A percentile compares a stretch with the other conserved stretches of the same genome.
phyloP scores from a whole-genome alignment of 768 basidiomycete species.

The Boletus edulis region DNA sequence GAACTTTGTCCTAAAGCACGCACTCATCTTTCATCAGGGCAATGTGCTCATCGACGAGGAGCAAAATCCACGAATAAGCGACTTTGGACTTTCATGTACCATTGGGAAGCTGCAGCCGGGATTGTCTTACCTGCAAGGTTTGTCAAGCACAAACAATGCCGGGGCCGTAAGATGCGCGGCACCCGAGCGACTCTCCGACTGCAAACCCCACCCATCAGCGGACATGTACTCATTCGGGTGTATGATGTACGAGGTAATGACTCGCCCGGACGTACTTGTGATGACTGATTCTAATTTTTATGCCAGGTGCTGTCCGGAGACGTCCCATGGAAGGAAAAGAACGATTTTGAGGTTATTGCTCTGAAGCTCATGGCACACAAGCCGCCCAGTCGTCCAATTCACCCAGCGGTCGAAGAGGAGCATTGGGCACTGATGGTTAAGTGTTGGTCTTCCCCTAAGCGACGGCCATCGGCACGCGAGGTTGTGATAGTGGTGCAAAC shows the following conservation, averaged over 20 bases:
- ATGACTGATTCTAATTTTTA: not conserved
- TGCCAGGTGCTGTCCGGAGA: conserved; percentile 4
- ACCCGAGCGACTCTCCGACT: not conserved
- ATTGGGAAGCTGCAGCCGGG: not conserved
- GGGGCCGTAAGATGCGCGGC: not conserved
- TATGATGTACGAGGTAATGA: not conserved
- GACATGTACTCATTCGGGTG: conserved; percentile 4
- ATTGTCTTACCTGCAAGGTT: not conserved
- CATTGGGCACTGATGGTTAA: conserved; percentile 4
- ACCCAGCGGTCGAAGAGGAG: not conserved
- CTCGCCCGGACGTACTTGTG: no score
- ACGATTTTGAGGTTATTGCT: not conserved
- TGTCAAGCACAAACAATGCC: not conserved
- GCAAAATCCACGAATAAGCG: not conserved
- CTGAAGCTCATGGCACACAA: not conserved
- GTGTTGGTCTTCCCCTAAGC: not conserved
- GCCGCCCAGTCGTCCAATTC: not conserved
- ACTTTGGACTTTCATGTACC: not conserved
- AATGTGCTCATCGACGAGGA: conserved; percentile 1
- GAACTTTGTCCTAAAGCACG: not conserved
- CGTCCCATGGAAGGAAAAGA: conserved; percentile 5
- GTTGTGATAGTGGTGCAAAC: not conserved
- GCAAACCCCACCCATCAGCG: not conserved
- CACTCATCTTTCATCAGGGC: not conserved
- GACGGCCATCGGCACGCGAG: not conserved